Percentiles rank a stretch among this genome's conserved stretches.
Evolutionary conservation across 495 filamentous ascomycete genomes (phyloP).

Genomic region (Penicillium subrubescens): DNA sequence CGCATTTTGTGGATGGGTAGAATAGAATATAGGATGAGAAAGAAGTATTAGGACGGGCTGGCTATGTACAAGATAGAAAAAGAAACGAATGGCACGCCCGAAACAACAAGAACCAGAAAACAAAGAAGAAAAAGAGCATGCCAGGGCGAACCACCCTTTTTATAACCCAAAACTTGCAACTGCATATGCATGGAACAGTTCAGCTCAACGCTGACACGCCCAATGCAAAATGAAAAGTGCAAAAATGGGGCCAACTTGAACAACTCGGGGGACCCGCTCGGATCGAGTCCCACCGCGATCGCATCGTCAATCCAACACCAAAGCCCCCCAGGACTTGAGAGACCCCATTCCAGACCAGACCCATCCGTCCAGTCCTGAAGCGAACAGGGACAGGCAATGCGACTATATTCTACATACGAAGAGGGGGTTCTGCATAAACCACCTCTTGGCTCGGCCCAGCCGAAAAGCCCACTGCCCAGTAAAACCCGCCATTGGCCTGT

Average conservation of each 20-base stretch:
- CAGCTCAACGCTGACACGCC: background rate
- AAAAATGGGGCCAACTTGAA: background rate
- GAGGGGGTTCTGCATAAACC: slow-evolving; percentile 12
- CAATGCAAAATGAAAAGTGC: background rate
- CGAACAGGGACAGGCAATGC: background rate
- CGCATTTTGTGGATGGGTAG: background rate
- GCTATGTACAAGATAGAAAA: background rate
- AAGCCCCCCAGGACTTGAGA: background rate
- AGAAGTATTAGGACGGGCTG: background rate
- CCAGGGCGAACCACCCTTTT: background rate
- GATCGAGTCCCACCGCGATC: background rate
- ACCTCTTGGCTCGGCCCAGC: slow-evolving; percentile 12
- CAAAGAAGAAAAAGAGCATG: background rate
- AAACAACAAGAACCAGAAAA: background rate
- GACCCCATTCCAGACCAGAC: background rate
- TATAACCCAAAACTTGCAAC: background rate
- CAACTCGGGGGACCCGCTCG: background rate
- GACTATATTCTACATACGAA: no score
- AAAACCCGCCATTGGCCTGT: slow-evolving; percentile 3
- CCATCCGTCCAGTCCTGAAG: background rate
- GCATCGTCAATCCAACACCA: background rate
- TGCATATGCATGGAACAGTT: background rate
- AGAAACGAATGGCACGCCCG: background rate
- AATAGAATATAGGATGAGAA: background rate
- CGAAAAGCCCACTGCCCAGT: background rate